phyloP scores from a whole-genome alignment of 2,329 filamentous ascomycete species.

The Penicillium concentricum region DNA sequence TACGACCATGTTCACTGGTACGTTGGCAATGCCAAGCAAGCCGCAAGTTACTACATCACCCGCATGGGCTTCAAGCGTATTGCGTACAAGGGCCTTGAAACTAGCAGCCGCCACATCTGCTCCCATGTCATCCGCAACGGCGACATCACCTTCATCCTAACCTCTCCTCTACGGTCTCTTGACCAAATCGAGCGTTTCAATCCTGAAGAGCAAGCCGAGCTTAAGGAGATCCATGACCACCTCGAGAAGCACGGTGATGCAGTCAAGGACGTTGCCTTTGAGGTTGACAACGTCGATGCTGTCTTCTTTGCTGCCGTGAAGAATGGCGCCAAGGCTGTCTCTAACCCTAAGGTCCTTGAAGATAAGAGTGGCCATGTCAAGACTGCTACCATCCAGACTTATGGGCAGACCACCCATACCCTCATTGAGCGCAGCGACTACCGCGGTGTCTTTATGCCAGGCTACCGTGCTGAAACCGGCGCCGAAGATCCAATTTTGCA shows the following conservation, averaged over 20 bases:
- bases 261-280: constrained; percentile 92
- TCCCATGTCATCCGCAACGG: constrained; percentile 66
- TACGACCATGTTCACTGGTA: constrained; percentile 96
- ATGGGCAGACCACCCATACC: constrained; percentile 93
- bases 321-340: constrained; percentile 43
- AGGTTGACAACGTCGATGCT: constrained; percentile 82
- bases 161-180: constrained; percentile 55
- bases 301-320: constrained; percentile 73
- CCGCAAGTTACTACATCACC: constrained; percentile 81
- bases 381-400: constrained; percentile 81
- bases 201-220: constrained; percentile 60
- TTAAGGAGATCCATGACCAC: constrained; percentile 77
- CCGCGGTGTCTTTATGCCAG: constrained; percentile 75
- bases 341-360: constrained; percentile 56
- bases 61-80: constrained; percentile 82
- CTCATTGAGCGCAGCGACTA: constrained; percentile 74
- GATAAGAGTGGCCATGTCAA: constrained; percentile 66
- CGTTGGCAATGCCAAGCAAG: constrained; percentile 95
- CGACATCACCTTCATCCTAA: constrained; percentile 44
- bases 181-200: constrained; percentile 59
- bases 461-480: constrained; percentile 62
- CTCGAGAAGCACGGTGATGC: constrained; percentile 87
- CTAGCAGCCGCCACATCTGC: constrained; percentile 74
- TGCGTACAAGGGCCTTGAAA: constrained; percentile 86
- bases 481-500: constrained; percentile 47